These are phyloP conservation scores for Boechera retrofracta DNA, from an alignment of 345 rosid genomes.

Conservation along the genomic window DNA sequence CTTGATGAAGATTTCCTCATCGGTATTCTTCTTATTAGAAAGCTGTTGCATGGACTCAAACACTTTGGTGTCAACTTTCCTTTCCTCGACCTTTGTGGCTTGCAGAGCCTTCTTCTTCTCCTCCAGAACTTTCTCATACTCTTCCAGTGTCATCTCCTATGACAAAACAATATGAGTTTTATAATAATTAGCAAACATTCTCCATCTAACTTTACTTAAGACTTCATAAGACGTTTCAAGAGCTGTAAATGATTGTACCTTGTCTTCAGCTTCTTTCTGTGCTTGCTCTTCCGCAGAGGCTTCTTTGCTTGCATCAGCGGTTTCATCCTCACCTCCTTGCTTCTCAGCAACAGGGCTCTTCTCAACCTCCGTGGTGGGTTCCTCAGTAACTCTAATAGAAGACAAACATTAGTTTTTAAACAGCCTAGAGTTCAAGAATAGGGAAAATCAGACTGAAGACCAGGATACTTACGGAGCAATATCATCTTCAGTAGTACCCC, in stretches of 20 bases:
- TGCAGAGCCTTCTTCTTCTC: constrained; percentile 73
- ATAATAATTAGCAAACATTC: not conserved
- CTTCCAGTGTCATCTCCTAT: constrained; percentile 92
- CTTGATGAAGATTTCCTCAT: constrained; percentile 61
- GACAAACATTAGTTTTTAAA: not conserved
- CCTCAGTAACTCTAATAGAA: constrained; percentile 64
- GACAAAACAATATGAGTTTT: not conserved
- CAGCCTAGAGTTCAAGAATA: not conserved
- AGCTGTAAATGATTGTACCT: constrained; percentile 47
- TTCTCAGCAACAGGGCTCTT: constrained; percentile 64
- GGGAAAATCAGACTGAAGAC: not conserved
- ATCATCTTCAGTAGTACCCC: constrained; percentile 86
- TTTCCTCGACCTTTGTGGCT: constrained; percentile 61
- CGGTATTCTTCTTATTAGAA: constrained; percentile 62
- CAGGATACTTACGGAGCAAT: constrained; percentile 59
- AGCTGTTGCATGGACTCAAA: constrained; percentile 77
- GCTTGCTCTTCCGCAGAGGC: constrained; percentile 44
- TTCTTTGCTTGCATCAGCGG: constrained; percentile 59
- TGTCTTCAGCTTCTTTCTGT: constrained; percentile 61
- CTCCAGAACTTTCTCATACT: constrained; percentile 76
- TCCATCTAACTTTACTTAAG: not conserved
- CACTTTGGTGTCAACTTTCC: constrained; percentile 70
- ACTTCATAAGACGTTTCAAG: not conserved
- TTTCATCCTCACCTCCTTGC: constrained; percentile 62
- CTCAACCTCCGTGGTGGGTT: constrained; percentile 58